Percentiles rank a stretch among this genome's conserved stretches.
These are phyloP conservation scores for Neurospora sp. DNA, from an alignment of 495 filamentous ascomycete genomes.

Conservation along the genomic window DNA sequence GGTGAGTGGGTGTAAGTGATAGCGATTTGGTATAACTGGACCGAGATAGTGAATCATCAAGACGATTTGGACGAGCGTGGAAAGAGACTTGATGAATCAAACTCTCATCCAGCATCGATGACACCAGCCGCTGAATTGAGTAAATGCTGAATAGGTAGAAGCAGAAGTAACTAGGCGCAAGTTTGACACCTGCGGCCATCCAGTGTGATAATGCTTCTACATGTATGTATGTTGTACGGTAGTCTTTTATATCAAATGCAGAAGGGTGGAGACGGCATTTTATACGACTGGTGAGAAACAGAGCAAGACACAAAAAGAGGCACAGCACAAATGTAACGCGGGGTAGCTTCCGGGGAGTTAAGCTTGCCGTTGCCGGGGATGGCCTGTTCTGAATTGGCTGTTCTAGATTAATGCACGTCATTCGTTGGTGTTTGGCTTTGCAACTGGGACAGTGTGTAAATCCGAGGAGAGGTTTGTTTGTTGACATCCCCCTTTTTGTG, in stretches of 20 bases:
- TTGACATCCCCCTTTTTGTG: not conserved
- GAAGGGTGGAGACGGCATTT: not conserved
- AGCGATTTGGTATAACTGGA: not conserved
- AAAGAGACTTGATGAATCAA: not conserved
- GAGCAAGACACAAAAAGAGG: not conserved
- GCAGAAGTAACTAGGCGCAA: not conserved
- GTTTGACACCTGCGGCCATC: not conserved
- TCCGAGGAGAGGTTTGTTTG: not conserved
- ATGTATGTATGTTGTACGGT: not conserved
- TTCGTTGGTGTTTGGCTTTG: not conserved
- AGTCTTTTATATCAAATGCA: not conserved
- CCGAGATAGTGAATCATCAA: not conserved
- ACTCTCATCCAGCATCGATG: not conserved
- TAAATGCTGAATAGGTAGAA: not conserved
- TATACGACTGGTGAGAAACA: not conserved
- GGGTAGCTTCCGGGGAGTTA: not conserved
- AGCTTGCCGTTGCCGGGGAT: not conserved
- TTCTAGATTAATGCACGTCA: not conserved
- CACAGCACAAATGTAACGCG: not conserved
- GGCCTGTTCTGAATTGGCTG: not conserved
- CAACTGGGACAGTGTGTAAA: not conserved
- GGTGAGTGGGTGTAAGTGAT: not conserved
- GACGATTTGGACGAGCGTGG: not conserved
- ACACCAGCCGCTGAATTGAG: not conserved
- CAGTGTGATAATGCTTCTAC: not conserved